A percentile compares a stretch with the other conserved stretches of the same genome.
Evolutionary conservation across 768 basidiomycete species (phyloP).

Genomic region (Grammothele lineata): DNA sequence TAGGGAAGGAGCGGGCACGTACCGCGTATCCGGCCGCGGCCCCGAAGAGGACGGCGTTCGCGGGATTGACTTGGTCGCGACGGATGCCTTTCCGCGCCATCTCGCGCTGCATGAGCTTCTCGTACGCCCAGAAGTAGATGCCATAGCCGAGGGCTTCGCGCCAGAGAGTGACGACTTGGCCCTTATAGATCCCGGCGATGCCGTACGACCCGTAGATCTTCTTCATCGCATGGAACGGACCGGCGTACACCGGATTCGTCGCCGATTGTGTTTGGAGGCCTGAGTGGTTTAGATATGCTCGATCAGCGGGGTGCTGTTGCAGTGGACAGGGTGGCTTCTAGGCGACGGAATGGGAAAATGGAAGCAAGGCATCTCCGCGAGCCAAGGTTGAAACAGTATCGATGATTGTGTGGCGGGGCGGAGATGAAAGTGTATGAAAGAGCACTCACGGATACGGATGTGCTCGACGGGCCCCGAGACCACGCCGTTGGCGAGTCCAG

Average conservation of each 20-base stretch:
- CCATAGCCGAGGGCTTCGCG: constrained; percentile 84
- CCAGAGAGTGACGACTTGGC: constrained; percentile 82
- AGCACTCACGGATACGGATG: constrained; percentile 82
- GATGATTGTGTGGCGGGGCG: background rate
- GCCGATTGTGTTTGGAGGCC: constrained; percentile 90
- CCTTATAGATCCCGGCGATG: constrained; percentile 85
- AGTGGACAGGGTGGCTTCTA: too few relatives aligned
- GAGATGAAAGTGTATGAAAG: background rate
- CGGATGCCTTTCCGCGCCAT: constrained; percentile 68
- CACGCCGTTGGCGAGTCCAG: constrained; percentile 86
- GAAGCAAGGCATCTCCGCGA: too few relatives aligned
- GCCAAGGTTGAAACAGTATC: too few relatives aligned
- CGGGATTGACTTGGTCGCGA: constrained; percentile 72
- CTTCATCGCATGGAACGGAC: constrained; percentile 83
- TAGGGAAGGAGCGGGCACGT: constrained; percentile 25
- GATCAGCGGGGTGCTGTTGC: too few relatives aligned
- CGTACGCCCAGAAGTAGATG: constrained; percentile 88
- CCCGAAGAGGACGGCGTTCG: constrained; percentile 81
- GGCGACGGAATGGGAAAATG: too few relatives aligned
- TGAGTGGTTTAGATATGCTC: too few relatives aligned
- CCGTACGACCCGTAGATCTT: constrained; percentile 79
- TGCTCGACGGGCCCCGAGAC: constrained; percentile 97
- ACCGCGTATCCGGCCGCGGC: constrained; percentile 92
- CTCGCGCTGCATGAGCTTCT: constrained; percentile 85
- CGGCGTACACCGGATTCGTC: constrained; percentile 68